Evolutionary conservation across 2,329 filamentous ascomycete species (phyloP), one percentile per base, ranked within the genome.

Genomic region (Tothia fuscella): DNA sequence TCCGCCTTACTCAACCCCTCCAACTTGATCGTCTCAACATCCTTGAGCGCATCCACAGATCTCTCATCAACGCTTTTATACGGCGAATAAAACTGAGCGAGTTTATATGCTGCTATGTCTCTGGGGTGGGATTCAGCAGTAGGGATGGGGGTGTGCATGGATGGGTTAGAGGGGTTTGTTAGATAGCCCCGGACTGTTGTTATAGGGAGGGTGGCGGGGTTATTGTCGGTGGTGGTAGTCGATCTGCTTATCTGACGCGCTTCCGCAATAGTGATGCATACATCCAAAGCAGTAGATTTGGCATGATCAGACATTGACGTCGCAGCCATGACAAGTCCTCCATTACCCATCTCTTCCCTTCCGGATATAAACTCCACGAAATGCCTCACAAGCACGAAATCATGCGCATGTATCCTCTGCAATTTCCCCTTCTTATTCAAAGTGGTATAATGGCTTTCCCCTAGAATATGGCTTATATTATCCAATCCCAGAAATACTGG

Each of bases 381-480:
- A 50, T 82, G 73, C 43, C 77, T 72, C 40, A 93, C 68, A 17
- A 95, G 68, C 19, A 74, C 69, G 22, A 98, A 71, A 54, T 96
- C 82, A 62, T 93, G 85, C 21, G 87, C 73, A 66, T 98, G 91
- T 48, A 98, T 81, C 12, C 69, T 70, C 47, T 84, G 73, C n/a
- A 45, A 17, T 44, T 26, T 44, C 6, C 30, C 36, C n/a, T 38
- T 24, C 52, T 76, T 82, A 19, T 81, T 68, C 2, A 80, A 67
- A 48, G 74, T 74, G 49, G 80, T 75, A 67, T 96, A 98, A 33
- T 74, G 76, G 48, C 80, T 85, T 28, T 77, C 56, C 50, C 72
- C 72, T 83, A 93, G 93, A 61, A 87, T 75, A 65, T 91, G 83
- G 42, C 76, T 71, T 26, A 96, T 68, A 40, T 80, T 80, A 56